phyloP scores from a whole-genome alignment of 2,329 filamentous ascomycete species.

The Cytospora piceicola region DNA sequence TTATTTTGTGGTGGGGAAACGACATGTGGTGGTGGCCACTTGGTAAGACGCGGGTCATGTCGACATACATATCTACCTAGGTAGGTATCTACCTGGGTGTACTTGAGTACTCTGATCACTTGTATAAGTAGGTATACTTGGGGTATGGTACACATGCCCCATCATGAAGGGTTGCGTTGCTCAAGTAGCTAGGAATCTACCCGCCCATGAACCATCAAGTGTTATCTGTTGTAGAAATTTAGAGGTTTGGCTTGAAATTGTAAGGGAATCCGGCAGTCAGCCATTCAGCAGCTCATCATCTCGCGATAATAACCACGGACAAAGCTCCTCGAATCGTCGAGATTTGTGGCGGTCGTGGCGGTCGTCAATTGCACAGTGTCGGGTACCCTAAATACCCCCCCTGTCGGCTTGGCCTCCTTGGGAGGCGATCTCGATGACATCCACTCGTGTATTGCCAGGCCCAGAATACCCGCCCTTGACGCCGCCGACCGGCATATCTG shows the following conservation, averaged over 20 bases:
- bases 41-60: neutral
- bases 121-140: neutral
- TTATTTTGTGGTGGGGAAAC: neutral
- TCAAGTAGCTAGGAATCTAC: neutral
- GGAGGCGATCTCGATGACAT: constrained; percentile 3
- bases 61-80: neutral
- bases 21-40: constrained; percentile 1
- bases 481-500: neutral
- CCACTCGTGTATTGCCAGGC: constrained; percentile 2
- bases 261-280: neutral
- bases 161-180: neutral
- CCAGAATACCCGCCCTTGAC: constrained; percentile 4
- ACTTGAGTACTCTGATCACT: neutral
- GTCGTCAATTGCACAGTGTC: constrained; percentile 1
- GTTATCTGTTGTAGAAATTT: neutral
- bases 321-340: neutral
- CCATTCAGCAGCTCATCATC: neutral
- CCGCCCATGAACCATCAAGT: neutral
- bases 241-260: neutral
- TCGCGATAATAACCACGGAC: constrained; percentile 2
- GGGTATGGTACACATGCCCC: neutral
- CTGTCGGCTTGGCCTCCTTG: neutral
- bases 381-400: neutral
- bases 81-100: neutral
- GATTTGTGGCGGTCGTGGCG: constrained; percentile 4